phyloP scores from a whole-genome alignment of 2,329 filamentous ascomycete species.

The Juglanconis sp. region DNA sequence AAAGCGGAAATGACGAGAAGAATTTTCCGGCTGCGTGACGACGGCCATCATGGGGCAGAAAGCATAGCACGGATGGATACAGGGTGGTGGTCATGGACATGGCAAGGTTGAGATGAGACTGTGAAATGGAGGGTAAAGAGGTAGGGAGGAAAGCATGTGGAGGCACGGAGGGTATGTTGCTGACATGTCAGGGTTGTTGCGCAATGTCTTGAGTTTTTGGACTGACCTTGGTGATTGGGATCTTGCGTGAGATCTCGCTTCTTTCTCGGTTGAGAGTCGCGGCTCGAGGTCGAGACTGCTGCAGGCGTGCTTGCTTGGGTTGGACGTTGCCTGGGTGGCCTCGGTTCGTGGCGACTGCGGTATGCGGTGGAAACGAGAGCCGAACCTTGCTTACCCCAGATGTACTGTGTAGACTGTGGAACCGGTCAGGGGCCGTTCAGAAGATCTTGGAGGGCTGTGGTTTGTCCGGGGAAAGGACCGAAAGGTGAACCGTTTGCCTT shows the following conservation, averaged over 20 bases:
- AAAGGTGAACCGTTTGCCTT: constrained; percentile 1
- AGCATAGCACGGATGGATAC: not conserved
- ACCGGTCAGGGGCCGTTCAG: not conserved
- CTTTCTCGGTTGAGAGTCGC: not conserved
- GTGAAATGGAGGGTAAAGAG: not conserved
- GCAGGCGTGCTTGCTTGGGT: not conserved
- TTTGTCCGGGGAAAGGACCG: not conserved
- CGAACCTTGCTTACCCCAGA: not conserved
- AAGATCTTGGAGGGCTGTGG: not conserved
- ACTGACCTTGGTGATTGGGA: not conserved
- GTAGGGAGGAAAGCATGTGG: not conserved
- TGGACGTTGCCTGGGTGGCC: not conserved
- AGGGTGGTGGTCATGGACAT: not conserved
- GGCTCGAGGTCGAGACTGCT: not conserved
- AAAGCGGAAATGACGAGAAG: not conserved
- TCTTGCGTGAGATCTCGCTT: not conserved
- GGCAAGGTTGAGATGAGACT: not conserved
- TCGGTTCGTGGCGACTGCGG: not conserved
- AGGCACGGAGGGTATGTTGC: not conserved
- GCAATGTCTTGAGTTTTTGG: not conserved
- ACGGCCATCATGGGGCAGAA: not conserved
- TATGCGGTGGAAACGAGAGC: not conserved
- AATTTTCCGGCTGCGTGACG: not conserved
- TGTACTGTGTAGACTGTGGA: not conserved
- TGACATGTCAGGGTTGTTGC: not conserved